Base-by-base conservation (phyloP, 768 basidiomycete species). In the Hydnomerulius pinastri region DNA sequence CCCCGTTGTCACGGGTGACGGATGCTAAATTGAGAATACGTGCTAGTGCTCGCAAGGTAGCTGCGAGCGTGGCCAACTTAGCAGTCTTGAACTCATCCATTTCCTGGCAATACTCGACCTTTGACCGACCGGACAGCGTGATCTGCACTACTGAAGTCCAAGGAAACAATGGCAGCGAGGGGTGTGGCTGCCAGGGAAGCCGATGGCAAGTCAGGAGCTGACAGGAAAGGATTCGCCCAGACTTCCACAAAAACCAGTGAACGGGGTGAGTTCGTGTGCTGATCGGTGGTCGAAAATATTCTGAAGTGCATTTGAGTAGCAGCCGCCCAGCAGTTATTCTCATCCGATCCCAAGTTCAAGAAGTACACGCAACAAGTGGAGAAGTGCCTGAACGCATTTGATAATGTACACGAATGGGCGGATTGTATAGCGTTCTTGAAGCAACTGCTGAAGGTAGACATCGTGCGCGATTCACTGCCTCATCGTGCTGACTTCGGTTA, bases 341-440 rank as follows among this genome's bases (percentile, higher is more conserved):
- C 83, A 23, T 81, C 85, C 8, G 95, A 98, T 74, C 89, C 92
- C 12, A 95, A 94, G 67, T 97, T 85, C 74, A 92, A 90, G 75
- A 97, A 97, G 71, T 98, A 93, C 71, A 77, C 86, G 1, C 85
- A 87, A 48, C 90, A 92, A 60, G 91, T 99, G 41, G 97, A 99
- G 66, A 88, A 87, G 71, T 92, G 90, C 59, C 77, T 99, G 40
- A 87, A 85, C 54, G 86, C 92, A 2, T 98, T 99, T 63, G 94
- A 97, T 63, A 91, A 85, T 62, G 92, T 97, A 51, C 92, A 96
- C 50, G 97, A 99, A 73, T 99, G 97, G 97, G 95, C 97, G 52
- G 97, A 99, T 73, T 98, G 94, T 68, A 98, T 97, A 64, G 87
- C 95, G 33, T 99, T 98, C 72, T 70, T 99, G 68, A 95, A 95